These are phyloP conservation scores for Yarrowia bubula DNA, from an alignment of 805 yeast genomes.

Conservation along the genomic window DNA sequence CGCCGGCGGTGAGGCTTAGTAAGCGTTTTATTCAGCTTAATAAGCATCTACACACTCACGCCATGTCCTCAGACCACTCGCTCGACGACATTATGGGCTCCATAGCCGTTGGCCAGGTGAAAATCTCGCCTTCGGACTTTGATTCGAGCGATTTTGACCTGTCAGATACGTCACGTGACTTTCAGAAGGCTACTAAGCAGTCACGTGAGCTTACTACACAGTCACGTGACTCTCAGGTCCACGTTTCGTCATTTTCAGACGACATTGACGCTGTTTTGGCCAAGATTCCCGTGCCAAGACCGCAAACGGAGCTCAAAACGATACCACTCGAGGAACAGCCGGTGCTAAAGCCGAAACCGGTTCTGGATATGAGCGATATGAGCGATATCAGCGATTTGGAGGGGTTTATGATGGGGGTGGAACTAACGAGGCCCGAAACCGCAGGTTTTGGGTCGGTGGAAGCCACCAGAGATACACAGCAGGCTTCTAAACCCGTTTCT, in stretches of 20 bases:
- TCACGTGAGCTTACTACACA: neutral
- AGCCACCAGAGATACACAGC: no score
- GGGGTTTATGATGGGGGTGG: neutral
- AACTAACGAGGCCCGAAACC: neutral
- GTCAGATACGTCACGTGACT: neutral
- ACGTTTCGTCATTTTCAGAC: constrained; percentile 1
- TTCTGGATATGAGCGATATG: neutral
- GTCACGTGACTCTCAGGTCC: neutral
- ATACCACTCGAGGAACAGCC: neutral
- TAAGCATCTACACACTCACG: neutral
- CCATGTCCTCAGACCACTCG: constrained; percentile 1
- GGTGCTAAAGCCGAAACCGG: neutral
- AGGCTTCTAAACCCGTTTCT: no score
- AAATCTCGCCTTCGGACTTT: neutral
- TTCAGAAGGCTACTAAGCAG: neutral
- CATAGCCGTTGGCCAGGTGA: neutral
- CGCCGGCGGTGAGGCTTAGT: constrained; percentile 5
- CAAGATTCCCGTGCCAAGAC: neutral
- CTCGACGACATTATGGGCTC: constrained; percentile 16
- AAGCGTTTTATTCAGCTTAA: no score
- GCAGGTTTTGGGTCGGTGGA: no score
- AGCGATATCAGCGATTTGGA: neutral
- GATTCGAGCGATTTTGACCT: neutral
- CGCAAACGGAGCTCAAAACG: no score
- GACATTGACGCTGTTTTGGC: constrained; percentile 20